Evolutionary conservation across 352 stramenopile genomes (phyloP), one percentile per base, ranked within the genome.

Genomic region (Salisapilia sapeloensis): DNA sequence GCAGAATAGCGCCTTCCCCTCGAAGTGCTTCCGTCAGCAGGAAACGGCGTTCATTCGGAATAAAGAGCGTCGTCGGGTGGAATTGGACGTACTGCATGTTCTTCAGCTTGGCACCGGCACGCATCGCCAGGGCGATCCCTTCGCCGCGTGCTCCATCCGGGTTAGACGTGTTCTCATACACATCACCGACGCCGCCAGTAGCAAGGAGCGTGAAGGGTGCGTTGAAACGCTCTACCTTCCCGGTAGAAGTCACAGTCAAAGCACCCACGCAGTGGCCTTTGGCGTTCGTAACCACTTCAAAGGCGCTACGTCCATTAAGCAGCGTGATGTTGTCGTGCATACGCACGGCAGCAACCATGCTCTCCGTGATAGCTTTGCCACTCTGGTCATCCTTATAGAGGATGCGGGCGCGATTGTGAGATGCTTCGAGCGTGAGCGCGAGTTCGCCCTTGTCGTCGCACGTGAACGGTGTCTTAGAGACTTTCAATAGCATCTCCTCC

Each of bases 1-100:
- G 64, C 5, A 97, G 49, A 31, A 94, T 79, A 4, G 90, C 86
- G 14, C 87, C 90, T 43, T 96, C 85, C 6, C 90, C 87, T 37
- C 90, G 69, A 26, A 96, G 46, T 1, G 90, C 87, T 52, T 97
- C 90, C 0, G 84, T 95, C 11, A 97, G 44, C 17, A 97, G 40
- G 42, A 96, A 97, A 23, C 85, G 71, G 23, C 76, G 58, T 50
- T 96, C 77, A 12, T 60, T 53, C 1, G 84, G 82, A 16, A 96
- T 72, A 50, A 70, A 93, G n/a, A 97, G 45, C 13, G 90, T 93
- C 6, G 90, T 97, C 6, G 90, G 90, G 52, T 97, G 90, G 45
- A 97, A 97, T 59, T 97, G 90, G 16, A 97, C 83, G 46, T 95
- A 97, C 57, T 97, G 85, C 78, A 96, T 86, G 48, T 95, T 84